Base-by-base conservation (phyloP, 31 red algal species). In the Bonnemaisonia californica region DNA sequence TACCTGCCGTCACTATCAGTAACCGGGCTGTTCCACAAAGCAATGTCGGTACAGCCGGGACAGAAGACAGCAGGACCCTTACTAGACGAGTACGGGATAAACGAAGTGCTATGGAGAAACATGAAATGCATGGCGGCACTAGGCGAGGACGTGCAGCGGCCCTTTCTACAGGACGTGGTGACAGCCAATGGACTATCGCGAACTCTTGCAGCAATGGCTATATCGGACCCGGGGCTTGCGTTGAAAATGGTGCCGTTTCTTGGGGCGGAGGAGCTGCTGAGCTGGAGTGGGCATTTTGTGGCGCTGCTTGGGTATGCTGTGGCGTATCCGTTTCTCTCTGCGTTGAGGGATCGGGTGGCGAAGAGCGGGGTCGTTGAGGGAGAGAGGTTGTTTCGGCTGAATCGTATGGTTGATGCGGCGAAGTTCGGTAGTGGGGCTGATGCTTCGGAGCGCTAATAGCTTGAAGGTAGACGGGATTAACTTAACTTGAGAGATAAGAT, bases 111-210 rank as follows among this genome's bases (percentile, higher is more conserved):
- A 2, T 77, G 78, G 79, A 56, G 69, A 13, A 98, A 91, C 62
- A 86, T 98, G 82, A 66, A 80, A 36, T 77, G 82, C 3, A 98
- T 98, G 95, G 57, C 54, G 16, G 56, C 12, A 37, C 71, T 90
- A 29, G 95, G 90, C 42, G 69, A 79, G 13, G 13, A 75, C 4
- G 79, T 88, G 11, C 88, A 93, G 42, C 79, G 76, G 1, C 90
- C 90, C 4, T 98, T 98, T 45, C 83, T 98, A 29, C 79, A 86
- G 41, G 95, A 98, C 67, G 91, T 98, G 19, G 80, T 98, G 23
- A 88, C 83, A 38, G 87, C 83, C 26, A 60, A 62, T 24, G 95
- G 74, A 5, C 62, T 98, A 32, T 72, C 81, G 68, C 83, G 77
- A 54, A 89, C 95, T 27, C 69, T 98, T 11, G 54, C 41, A 4